Conservation (phyloP, 2,329 filamentous ascomycete genomes). For the Emericellopsis atlantica region DNA sequence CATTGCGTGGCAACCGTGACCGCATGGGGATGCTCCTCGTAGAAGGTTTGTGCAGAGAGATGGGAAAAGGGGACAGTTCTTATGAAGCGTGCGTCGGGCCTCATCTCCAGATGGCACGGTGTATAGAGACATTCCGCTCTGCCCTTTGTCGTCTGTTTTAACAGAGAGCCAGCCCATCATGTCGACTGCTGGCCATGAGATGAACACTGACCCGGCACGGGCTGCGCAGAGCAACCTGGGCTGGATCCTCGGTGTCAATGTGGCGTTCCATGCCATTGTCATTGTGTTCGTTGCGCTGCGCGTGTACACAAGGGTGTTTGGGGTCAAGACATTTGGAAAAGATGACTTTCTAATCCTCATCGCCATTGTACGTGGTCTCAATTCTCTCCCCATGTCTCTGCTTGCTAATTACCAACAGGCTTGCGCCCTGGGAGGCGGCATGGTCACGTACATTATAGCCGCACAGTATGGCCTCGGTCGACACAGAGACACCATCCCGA, state of each 20-base stretch:
- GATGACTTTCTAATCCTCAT: background rate
- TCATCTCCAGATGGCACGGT: too few relatives aligned
- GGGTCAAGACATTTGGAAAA: background rate
- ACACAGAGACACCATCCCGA: conserved; percentile 23
- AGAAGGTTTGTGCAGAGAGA: too few relatives aligned
- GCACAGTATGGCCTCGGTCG: conserved; percentile 30
- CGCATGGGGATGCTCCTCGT: too few relatives aligned
- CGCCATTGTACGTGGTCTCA: background rate
- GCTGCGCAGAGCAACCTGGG: conserved; percentile 13
- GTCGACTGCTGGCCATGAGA: too few relatives aligned
- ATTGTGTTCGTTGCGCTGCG: background rate
- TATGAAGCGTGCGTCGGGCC: too few relatives aligned
- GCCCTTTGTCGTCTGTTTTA: too few relatives aligned
- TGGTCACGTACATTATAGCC: conserved; percentile 24
- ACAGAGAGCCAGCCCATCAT: too few relatives aligned
- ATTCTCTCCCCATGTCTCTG: background rate
- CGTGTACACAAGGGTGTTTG: background rate
- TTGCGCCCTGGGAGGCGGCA: conserved; percentile 8
- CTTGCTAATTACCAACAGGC: background rate
- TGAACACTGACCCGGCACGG: conserved; percentile 4
- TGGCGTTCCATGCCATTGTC: conserved; percentile 6
- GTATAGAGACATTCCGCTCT: too few relatives aligned
- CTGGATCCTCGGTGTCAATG: conserved; percentile 9
- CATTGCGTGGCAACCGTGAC: too few relatives aligned
- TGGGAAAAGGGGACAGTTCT: too few relatives aligned